Conservation (phyloP, 2,329 filamentous ascomycete species). For the Ophiostoma pallidulum region DNA sequence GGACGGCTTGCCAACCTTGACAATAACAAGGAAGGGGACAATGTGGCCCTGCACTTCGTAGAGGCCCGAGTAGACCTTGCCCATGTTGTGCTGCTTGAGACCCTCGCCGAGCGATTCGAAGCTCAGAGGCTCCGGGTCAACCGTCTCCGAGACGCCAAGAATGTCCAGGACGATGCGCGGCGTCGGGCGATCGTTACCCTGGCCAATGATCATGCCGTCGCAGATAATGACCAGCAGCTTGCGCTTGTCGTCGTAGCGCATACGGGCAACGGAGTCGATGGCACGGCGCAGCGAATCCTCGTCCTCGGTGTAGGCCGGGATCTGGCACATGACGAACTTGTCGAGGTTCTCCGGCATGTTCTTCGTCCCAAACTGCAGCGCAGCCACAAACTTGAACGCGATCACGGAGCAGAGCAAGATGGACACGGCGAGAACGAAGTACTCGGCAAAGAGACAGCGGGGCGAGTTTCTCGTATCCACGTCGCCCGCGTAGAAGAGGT, state of each 20-base stretch:
- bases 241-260: constrained; percentile 97
- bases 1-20: constrained; percentile 96
- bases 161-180: constrained; percentile 96
- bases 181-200: constrained; percentile 93
- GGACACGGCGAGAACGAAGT: constrained; percentile 80
- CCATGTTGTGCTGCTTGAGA: constrained; percentile 98
- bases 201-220: constrained; percentile 98
- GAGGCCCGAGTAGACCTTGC: constrained; percentile 92
- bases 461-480: constrained; percentile 83
- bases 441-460: constrained; percentile 78
- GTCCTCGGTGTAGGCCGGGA: constrained; percentile 96
- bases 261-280: constrained; percentile 89
- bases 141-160: constrained; percentile 83
- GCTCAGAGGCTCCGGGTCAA: constrained; percentile 91
- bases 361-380: constrained; percentile 85
- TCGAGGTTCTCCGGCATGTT: constrained; percentile 92
- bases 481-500: constrained; percentile 88
- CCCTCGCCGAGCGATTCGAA: constrained; percentile 96
- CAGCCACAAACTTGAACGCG: constrained; percentile 92
- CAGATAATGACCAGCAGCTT: constrained; percentile 89
- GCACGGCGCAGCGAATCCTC: constrained; percentile 94
- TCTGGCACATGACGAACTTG: constrained; percentile 97
- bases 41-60: constrained; percentile 98
- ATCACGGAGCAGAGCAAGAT: constrained; percentile 73
- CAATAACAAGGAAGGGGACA: constrained; percentile 90